A percentile compares a stretch with the other conserved stretches of the same genome.
Evolutionary conservation across 1,139 yeast species (phyloP).

Genomic region (Blastobotrys capitulatus): DNA sequence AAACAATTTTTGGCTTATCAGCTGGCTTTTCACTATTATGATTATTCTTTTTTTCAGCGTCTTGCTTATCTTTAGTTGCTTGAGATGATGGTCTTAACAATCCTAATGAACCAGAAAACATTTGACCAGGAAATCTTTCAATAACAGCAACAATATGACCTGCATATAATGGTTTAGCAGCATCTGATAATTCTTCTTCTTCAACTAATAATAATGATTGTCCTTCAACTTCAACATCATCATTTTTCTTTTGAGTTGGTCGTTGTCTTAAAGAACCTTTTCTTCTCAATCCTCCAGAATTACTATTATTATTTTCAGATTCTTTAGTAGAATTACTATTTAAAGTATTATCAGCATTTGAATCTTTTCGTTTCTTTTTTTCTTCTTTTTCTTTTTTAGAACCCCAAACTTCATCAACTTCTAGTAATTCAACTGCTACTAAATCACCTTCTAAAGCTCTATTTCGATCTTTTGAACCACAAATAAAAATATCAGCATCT

Average conservation of each 20-base stretch:
- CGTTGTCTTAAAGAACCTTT: conserved; percentile 91
- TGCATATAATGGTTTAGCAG: conserved; percentile 87
- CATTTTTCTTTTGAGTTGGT: conserved; percentile 97
- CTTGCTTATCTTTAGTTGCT: conserved; percentile 74
- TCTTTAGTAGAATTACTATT: too few relatives aligned
- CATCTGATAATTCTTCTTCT: conserved; percentile 94
- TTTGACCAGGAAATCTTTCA: conserved; percentile 95
- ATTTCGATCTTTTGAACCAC: conserved; percentile 98
- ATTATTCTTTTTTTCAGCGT: conserved; percentile 39
- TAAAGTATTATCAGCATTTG: conserved; percentile 10
- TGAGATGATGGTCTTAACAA: conserved; percentile 94
- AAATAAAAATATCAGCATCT: conserved; percentile 94
- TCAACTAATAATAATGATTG: conserved; percentile 86
- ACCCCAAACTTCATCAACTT: conserved; percentile 97
- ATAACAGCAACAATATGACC: conserved; percentile 98
- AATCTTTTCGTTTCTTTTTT: conserved; percentile 87
- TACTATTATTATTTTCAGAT: not conserved
- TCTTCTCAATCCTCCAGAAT: conserved; percentile 51
- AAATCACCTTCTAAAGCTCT: conserved; percentile 95
- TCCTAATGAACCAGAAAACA: conserved; percentile 85
- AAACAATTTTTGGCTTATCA: conserved; percentile 84
- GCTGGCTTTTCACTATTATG: conserved; percentile 24
- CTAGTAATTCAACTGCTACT: conserved; percentile 89
- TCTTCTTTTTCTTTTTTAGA: conserved; percentile 96
- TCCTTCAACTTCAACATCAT: conserved; percentile 98